A percentile compares a stretch with the other conserved stretches of the same genome.
Evolutionary conservation across 2,329 filamentous ascomycete species (phyloP).

Genomic region (Fusarium xylarioides): DNA sequence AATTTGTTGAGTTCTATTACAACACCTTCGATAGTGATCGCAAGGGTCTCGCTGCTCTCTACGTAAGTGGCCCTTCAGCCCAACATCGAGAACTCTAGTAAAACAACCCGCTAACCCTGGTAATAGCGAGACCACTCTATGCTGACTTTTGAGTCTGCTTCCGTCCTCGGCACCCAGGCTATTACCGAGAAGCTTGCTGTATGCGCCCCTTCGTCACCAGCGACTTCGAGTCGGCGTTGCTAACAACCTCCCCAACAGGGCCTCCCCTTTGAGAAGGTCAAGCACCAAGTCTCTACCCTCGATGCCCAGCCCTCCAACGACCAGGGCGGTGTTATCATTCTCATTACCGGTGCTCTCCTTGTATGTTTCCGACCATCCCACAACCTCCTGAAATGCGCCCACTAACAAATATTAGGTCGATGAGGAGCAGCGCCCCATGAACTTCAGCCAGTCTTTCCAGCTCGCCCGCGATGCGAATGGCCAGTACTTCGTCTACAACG

Average conservation of each 20-base stretch:
- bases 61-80: slow-evolving; percentile 68
- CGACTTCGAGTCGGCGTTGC: not conserved
- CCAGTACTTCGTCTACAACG: slow-evolving; percentile 90
- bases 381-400: not conserved
- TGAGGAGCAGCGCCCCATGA: slow-evolving; percentile 86
- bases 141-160: slow-evolving; percentile 87
- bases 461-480: slow-evolving; percentile 73
- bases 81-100: slow-evolving; percentile 65
- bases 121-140: slow-evolving; percentile 67
- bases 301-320: slow-evolving; percentile 81
- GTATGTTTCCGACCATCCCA: slow-evolving; percentile 59
- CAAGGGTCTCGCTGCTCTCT: slow-evolving; percentile 72
- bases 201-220: slow-evolving; percentile 46
- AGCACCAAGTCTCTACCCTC: slow-evolving; percentile 78
- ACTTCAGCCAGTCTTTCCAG: slow-evolving; percentile 90
- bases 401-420: slow-evolving; percentile 71
- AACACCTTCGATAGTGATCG: slow-evolving; percentile 82
- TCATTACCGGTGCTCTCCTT: slow-evolving; percentile 87
- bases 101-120: slow-evolving; percentile 4
- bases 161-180: slow-evolving; percentile 67
- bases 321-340: slow-evolving; percentile 78
- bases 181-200: slow-evolving; percentile 88
- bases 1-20: slow-evolving; percentile 94
- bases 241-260: slow-evolving; percentile 56
- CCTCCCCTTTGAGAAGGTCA: slow-evolving; percentile 83